Conservation (phyloP, 208 protist genomes). For the Crithidia expoeki region DNA sequence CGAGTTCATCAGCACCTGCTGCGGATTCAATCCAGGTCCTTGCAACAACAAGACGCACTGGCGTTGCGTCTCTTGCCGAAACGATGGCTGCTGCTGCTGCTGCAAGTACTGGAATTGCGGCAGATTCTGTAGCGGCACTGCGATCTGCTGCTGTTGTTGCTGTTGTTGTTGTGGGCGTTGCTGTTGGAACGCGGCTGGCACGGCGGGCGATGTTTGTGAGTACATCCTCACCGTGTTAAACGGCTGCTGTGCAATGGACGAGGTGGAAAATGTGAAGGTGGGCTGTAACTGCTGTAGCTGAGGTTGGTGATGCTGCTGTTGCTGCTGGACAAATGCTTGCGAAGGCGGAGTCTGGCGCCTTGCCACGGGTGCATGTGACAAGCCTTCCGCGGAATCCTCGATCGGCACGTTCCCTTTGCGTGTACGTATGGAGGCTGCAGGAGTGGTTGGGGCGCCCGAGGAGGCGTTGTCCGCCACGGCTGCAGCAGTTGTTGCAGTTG, state of each 20-base stretch:
- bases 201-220: not conserved
- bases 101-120: not conserved
- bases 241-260: not conserved
- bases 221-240: constrained; percentile 3
- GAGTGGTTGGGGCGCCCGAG: too few species aligned
- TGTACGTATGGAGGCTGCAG: too few species aligned
- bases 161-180: not conserved
- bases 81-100: not conserved
- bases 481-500: not conserved
- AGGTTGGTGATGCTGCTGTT: not conserved
- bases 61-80: not conserved
- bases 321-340: not conserved
- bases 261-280: not conserved
- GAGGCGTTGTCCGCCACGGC: too few species aligned
- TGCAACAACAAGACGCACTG: not conserved
- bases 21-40: not conserved
- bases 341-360: not conserved
- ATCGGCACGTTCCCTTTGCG: too few species aligned
- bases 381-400: too few species aligned
- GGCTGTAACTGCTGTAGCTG: not conserved
- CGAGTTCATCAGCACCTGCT: not conserved
- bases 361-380: too few species aligned
- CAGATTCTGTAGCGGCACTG: not conserved
- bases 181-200: not conserved
- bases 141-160: not conserved